Conservation (phyloP, 495 filamentous ascomycete species). For the Trichocladium uniseriatum region DNA sequence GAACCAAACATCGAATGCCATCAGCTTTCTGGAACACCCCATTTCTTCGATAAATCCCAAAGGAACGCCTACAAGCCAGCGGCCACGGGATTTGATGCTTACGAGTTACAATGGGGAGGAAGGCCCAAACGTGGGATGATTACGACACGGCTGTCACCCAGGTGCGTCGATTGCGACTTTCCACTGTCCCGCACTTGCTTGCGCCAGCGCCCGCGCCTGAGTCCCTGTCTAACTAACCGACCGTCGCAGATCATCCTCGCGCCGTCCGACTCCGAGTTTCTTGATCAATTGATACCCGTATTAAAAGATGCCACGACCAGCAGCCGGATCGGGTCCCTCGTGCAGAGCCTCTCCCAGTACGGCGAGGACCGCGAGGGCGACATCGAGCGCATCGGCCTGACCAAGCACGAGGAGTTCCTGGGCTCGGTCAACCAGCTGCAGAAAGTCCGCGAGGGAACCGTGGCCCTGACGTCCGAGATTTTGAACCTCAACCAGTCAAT, state of each 20-base stretch:
- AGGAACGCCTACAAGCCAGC: neutral
- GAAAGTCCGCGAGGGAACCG: conserved; percentile 79
- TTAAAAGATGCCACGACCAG: conserved; percentile 79
- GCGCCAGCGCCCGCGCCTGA: too few relatives aligned
- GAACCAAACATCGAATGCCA: too few relatives aligned
- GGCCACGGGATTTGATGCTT: conserved; percentile 4
- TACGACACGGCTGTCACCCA: conserved; percentile 46
- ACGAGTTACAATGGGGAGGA: conserved; percentile 34
- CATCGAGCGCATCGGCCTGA: conserved; percentile 90
- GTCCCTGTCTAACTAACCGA: too few relatives aligned
- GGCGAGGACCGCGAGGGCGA: conserved; percentile 78
- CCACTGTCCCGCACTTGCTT: neutral
- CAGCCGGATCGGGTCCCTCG: conserved; percentile 61
- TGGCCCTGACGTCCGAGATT: conserved; percentile 81
- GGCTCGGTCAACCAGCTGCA: conserved; percentile 87
- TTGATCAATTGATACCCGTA: conserved; percentile 87
- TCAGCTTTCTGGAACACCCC: too few relatives aligned
- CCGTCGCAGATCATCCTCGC: conserved; percentile 73
- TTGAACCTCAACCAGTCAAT: conserved; percentile 87
- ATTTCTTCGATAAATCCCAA: too few relatives aligned
- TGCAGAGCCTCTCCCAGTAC: conserved; percentile 69
- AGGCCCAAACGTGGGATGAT: conserved; percentile 43
- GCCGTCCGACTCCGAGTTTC: conserved; percentile 83
- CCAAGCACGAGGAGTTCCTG: conserved; percentile 94
- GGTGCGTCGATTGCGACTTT: conserved; percentile 20